A percentile compares a stretch with the other conserved stretches of the same genome.
Evolutionary conservation across 176 grass and related monocot genomes (phyloP).

Genomic region (Coix lacrymajobi): DNA sequence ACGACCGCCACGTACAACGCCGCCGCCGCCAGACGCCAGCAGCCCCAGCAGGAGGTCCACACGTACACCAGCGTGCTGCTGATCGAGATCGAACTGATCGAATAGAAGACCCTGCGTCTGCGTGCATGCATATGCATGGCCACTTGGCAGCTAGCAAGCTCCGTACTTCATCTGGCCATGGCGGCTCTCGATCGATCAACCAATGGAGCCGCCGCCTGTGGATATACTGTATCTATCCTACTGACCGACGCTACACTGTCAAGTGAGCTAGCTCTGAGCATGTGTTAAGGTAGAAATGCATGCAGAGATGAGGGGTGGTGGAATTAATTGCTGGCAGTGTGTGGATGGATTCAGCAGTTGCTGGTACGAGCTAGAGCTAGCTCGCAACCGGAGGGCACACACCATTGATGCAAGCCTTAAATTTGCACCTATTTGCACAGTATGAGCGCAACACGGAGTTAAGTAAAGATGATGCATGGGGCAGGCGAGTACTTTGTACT

Average conservation of each 20-base stretch:
- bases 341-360: background rate
- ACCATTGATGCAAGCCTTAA: slow-evolving; percentile 42
- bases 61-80: background rate
- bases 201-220: background rate
- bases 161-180: too few relatives aligned
- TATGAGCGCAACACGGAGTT: slow-evolving; percentile 23
- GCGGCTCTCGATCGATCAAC: background rate
- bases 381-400: slow-evolving; percentile 5
- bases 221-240: too few relatives aligned
- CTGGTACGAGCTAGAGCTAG: background rate
- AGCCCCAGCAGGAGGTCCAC: background rate
- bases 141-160: background rate
- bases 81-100: background rate
- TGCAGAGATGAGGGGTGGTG: too few relatives aligned
- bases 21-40: background rate
- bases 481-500: slow-evolving; percentile 7
- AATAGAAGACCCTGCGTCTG: too few relatives aligned
- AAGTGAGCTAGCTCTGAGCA: background rate
- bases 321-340: background rate
- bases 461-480: slow-evolving; percentile 12
- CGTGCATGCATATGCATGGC: background rate
- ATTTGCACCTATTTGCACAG: slow-evolving; percentile 40
- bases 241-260: background rate
- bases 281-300: background rate
- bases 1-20: background rate